Percentiles rank a stretch among this genome's conserved stretches.
These are phyloP conservation scores for Conringia planisiliqua DNA, from an alignment of 345 rosid species.

Conservation along the genomic window DNA sequence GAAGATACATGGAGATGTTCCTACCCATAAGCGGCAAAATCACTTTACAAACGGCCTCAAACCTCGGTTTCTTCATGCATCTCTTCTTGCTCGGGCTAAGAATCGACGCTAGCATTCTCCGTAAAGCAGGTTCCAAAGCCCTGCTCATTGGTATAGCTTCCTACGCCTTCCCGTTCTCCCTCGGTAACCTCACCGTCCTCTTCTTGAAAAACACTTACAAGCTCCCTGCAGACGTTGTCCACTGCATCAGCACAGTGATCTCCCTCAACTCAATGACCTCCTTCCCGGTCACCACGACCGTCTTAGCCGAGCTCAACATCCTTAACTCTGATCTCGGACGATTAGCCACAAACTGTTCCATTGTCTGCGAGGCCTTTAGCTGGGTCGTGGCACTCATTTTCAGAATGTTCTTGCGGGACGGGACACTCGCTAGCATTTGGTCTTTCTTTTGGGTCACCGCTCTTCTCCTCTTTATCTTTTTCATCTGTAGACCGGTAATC, in stretches of 20 bases:
- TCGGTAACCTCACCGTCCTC: slow-evolving; percentile 25
- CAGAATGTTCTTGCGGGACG: slow-evolving; percentile 6
- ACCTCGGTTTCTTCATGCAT: slow-evolving; percentile 35
- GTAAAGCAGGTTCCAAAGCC: slow-evolving; percentile 35
- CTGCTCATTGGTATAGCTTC: slow-evolving; percentile 29
- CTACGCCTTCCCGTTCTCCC: slow-evolving; percentile 24
- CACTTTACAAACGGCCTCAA: slow-evolving; percentile 29
- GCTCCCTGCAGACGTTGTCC: background rate
- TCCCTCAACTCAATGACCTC: slow-evolving; percentile 35
- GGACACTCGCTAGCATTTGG: slow-evolving; percentile 6
- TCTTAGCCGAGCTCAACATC: slow-evolving; percentile 33
- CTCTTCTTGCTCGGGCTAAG: slow-evolving; percentile 32
- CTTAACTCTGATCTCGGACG: slow-evolving; percentile 40
- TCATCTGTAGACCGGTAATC: slow-evolving; percentile 24
- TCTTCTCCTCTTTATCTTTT: background rate
- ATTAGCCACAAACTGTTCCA: slow-evolving; percentile 36
- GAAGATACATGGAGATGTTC: background rate
- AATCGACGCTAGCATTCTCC: slow-evolving; percentile 31
- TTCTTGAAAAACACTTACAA: slow-evolving; percentile 4
- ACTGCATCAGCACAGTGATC: slow-evolving; percentile 25
- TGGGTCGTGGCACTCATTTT: slow-evolving; percentile 15
- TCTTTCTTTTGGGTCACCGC: slow-evolving; percentile 1
- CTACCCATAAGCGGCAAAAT: slow-evolving; percentile 18
- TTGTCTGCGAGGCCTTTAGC: slow-evolving; percentile 32
- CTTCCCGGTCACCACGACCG: slow-evolving; percentile 33